Evolutionary conservation across 2,329 filamentous ascomycete genomes (phyloP), one percentile per base, ranked within the genome.

Genomic region (Orbilia javanica): DNA sequence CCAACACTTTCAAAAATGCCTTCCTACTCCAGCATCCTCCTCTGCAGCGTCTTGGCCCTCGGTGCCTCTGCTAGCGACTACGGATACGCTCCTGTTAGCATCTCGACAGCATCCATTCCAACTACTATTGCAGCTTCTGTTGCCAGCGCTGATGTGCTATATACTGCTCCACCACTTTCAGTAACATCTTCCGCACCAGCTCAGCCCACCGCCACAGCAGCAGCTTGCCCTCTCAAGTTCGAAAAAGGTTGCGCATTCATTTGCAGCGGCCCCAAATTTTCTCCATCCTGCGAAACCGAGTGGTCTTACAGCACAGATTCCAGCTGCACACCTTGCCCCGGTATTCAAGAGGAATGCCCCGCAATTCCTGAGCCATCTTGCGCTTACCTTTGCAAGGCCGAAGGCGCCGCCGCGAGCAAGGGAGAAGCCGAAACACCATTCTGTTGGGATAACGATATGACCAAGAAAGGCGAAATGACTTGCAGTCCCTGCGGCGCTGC

Each of bases 231-330:
- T 20, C n/a, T 53, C 20, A 44, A 18, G 4, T 67, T 53, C 64
- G 36, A 67, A 18, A 52, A n/a, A 6, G 36, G 22, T n/a, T 67
- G 64, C 11, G 46, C 48, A 39, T 67, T 67, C 48, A 48, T 67
- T 48, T 67, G 64, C 34, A 29, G 64, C 18, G 64, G 64, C 15
- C 64, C 64, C 3, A 53, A 52, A 13, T 7, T 18, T 18, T 10
- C 29, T 0, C 64, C 48, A 29, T 18, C 64, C 13, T 67, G 64
- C 15, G 22, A 52, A 29, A 67, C 64, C 44, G 34, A 52, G 15
- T 67, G 64, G 64, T 55, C 13, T n/a, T 67, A 27, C 48, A 52
- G 34, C 31, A 20, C 11, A 6, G 29, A 53, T 18, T 44, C 64
- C 18, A 53, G 20, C 46, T 67, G 64, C 34, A 67, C 46, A n/a